phyloP scores from a whole-genome alignment of 1,284 basidiomycete genomes.

The Peniophora sp. region DNA sequence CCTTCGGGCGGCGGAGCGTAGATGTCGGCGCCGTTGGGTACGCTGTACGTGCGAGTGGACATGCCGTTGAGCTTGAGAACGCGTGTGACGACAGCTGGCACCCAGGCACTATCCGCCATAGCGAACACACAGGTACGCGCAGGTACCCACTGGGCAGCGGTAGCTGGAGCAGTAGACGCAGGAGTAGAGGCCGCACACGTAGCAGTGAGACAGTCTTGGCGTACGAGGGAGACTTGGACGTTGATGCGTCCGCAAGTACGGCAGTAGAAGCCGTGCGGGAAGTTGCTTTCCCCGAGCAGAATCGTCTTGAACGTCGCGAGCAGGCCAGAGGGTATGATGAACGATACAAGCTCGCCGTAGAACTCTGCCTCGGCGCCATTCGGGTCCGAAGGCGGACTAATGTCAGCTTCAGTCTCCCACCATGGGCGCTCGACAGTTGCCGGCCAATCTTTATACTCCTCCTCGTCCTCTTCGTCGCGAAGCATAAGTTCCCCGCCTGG shows the following conservation, averaged over 20 bases:
- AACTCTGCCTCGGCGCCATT: neutral
- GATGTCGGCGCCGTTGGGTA: conserved; percentile 2
- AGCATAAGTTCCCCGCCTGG: conserved; percentile 29
- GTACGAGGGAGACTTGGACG: conserved; percentile 29
- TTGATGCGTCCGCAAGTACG: conserved; percentile 32
- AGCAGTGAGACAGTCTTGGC: conserved; percentile 27
- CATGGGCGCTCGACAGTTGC: conserved; percentile 20
- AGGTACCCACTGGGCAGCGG: neutral
- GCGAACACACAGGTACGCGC: too few relatives aligned
- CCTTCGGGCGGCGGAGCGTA: neutral
- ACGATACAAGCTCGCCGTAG: neutral
- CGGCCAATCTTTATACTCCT: conserved; percentile 4
- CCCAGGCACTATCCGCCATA: neutral
- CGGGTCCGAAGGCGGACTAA: neutral
- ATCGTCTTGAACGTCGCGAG: conserved; percentile 14
- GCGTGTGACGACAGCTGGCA: neutral
- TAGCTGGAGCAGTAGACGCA: too few relatives aligned
- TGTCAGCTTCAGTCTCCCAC: conserved; percentile 19
- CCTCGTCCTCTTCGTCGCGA: neutral
- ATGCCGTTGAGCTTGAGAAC: conserved; percentile 19
- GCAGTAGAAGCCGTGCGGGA: conserved; percentile 31
- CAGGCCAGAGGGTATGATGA: conserved; percentile 5
- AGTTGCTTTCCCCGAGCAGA: conserved; percentile 9
- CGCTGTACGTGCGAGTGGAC: conserved; percentile 25
- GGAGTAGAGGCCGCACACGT: conserved; percentile 13